These are phyloP conservation scores for Kazachstania martiniae DNA, from an alignment of 805 yeast species.

Conservation along the genomic window DNA sequence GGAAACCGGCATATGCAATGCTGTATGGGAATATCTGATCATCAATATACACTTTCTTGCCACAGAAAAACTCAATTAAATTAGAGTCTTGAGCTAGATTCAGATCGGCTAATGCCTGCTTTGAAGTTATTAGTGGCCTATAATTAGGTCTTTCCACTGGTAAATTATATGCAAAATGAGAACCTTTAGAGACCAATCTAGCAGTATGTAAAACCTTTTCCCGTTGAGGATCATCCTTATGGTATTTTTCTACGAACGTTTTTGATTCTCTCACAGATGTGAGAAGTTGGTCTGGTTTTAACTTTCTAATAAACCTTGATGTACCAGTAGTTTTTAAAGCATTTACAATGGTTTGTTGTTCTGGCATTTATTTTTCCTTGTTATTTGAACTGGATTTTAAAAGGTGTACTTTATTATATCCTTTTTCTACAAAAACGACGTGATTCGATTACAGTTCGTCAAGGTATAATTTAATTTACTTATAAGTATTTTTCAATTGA, in stretches of 20 bases:
- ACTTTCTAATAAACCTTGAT: constrained; percentile 14
- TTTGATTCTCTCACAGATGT: constrained; percentile 24
- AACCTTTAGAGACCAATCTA: constrained; percentile 39
- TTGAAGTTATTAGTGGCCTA: constrained; percentile 46
- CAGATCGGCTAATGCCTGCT: constrained; percentile 49
- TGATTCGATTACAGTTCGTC: too few relatives aligned
- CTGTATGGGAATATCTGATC: constrained; percentile 64
- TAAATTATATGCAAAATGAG: constrained; percentile 61
- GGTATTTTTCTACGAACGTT: constrained; percentile 12
- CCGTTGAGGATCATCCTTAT: constrained; percentile 12
- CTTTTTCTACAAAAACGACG: too few relatives aligned
- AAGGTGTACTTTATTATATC: too few relatives aligned
- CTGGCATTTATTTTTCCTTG: too few relatives aligned
- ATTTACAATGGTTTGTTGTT: constrained; percentile 14
- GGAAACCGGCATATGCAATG: constrained; percentile 92
- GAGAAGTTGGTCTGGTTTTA: constrained; percentile 24
- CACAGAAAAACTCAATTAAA: constrained; percentile 50
- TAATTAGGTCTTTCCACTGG: constrained; percentile 54
- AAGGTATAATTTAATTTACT: too few relatives aligned
- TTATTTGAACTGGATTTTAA: background rate
- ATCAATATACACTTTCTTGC: constrained; percentile 35
- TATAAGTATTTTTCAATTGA: too few relatives aligned
- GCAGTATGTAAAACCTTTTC: constrained; percentile 35
- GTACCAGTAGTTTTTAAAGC: constrained; percentile 16
- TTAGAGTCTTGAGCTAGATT: constrained; percentile 40